phyloP scores from a whole-genome alignment of 176 grass and related monocot genomes.

The Lolium multiflorum region DNA sequence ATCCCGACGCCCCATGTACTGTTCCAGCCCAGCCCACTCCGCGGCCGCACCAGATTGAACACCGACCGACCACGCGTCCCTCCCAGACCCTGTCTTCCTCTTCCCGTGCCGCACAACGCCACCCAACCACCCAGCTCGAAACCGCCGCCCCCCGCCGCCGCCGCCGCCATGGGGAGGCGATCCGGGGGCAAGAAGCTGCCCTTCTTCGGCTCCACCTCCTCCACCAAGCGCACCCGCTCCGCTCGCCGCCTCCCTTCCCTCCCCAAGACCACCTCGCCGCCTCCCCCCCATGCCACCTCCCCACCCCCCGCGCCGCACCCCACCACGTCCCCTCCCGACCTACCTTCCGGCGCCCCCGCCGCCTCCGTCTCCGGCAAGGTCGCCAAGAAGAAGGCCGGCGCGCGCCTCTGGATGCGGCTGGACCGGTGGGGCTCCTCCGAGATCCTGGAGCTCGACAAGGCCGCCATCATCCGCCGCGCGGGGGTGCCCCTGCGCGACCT shows the following conservation, averaged over 20 bases:
- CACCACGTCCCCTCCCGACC: neutral
- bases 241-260: constrained; percentile 47
- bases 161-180: constrained; percentile 73
- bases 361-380: constrained; percentile 43
- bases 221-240: constrained; percentile 44
- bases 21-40: constrained; percentile 4
- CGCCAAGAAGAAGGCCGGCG: constrained; percentile 80
- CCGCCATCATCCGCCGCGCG: constrained; percentile 69
- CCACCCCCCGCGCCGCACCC: neutral
- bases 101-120: constrained; percentile 1
- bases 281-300: constrained; percentile 1
- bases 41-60: neutral
- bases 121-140: constrained; percentile 21
- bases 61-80: neutral
- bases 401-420: constrained; percentile 82
- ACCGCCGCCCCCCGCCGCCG: neutral
- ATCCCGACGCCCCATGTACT: neutral
- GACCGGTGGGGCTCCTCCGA: constrained; percentile 76
- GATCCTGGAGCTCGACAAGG: constrained; percentile 89
- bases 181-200: constrained; percentile 74
- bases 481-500: constrained; percentile 77
- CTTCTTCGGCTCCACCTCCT: constrained; percentile 58
- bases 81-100: neutral
- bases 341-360: constrained; percentile 1
- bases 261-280: constrained; percentile 49